A percentile compares a stretch with the other conserved stretches of the same genome.
Evolutionary conservation across 1,284 basidiomycete species (phyloP).

Genomic region (Trametes sp.): DNA sequence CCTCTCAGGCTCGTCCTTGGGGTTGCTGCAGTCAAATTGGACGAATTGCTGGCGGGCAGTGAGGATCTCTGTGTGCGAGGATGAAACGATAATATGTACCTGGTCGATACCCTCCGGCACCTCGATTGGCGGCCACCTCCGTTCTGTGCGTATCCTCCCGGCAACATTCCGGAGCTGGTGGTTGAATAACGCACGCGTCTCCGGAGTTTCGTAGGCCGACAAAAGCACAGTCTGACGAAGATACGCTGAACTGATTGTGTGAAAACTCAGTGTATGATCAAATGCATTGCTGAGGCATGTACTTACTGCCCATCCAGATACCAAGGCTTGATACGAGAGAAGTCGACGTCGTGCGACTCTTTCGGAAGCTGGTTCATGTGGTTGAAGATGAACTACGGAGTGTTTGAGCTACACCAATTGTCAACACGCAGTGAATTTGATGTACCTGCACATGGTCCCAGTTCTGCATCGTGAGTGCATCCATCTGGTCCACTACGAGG

Average conservation of each 20-base stretch:
- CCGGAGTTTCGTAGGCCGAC: slow-evolving; percentile 91
- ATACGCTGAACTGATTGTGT: slow-evolving; percentile 67
- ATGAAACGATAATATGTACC: slow-evolving; percentile 48
- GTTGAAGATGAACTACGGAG: slow-evolving; percentile 79
- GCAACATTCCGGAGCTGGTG: slow-evolving; percentile 80
- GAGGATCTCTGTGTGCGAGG: neutral
- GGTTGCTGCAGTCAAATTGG: slow-evolving; percentile 76
- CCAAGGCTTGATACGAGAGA: slow-evolving; percentile 97
- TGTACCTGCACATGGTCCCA: slow-evolving; percentile 96
- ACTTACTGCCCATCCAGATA: slow-evolving; percentile 93
- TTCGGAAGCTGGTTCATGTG: slow-evolving; percentile 91
- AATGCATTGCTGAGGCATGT: neutral
- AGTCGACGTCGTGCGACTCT: slow-evolving; percentile 93
- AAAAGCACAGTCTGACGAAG: slow-evolving; percentile 91
- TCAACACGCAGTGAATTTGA: neutral
- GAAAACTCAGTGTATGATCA: neutral
- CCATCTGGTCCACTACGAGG: slow-evolving; percentile 92
- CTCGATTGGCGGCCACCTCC: slow-evolving; percentile 72
- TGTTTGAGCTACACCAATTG: neutral
- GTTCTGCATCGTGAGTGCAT: slow-evolving; percentile 97
- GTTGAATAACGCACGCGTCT: slow-evolving; percentile 84
- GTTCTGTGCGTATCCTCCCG: slow-evolving; percentile 81
- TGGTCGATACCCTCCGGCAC: slow-evolving; percentile 85
- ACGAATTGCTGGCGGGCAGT: slow-evolving; percentile 64
- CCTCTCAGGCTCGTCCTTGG: slow-evolving; percentile 85